These are phyloP conservation scores for Quercus lobata DNA, from an alignment of 331 rosid genomes.

Conservation along the genomic window DNA sequence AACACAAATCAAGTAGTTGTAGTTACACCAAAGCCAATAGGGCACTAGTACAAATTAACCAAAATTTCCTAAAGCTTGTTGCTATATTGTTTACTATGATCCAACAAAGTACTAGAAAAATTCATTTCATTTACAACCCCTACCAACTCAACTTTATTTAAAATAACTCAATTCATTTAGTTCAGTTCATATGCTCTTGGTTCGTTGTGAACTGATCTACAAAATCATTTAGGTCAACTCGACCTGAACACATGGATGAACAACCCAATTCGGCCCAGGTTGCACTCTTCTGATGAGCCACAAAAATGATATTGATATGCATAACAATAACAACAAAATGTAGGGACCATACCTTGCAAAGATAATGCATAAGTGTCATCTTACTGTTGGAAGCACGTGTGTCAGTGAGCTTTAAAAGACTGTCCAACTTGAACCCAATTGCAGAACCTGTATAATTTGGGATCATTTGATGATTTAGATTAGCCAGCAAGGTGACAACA, in stretches of 20 bases:
- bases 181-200: neutral
- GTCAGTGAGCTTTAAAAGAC: constrained; percentile 90
- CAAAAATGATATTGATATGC: constrained; percentile 21
- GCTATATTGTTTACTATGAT: neutral
- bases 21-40: neutral
- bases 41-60: neutral
- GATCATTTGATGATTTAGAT: constrained; percentile 15
- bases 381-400: constrained; percentile 89
- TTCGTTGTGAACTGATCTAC: neutral
- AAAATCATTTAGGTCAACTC: neutral
- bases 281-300: constrained; percentile 4
- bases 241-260: neutral
- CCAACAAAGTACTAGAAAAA: neutral
- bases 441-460: constrained; percentile 71
- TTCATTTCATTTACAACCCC: neutral
- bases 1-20: neutral
- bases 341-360: constrained; percentile 71
- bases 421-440: constrained; percentile 94
- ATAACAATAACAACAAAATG: neutral
- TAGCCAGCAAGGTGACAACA: neutral
- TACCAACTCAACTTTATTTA: neutral
- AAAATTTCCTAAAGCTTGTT: neutral
- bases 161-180: neutral
- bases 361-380: constrained; percentile 99
- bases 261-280: neutral